A percentile compares a stretch with the other conserved stretches of the same genome.
These are phyloP conservation scores for Schizophyllum commune DNA, from an alignment of 1,284 basidiomycete genomes.

Conservation along the genomic window DNA sequence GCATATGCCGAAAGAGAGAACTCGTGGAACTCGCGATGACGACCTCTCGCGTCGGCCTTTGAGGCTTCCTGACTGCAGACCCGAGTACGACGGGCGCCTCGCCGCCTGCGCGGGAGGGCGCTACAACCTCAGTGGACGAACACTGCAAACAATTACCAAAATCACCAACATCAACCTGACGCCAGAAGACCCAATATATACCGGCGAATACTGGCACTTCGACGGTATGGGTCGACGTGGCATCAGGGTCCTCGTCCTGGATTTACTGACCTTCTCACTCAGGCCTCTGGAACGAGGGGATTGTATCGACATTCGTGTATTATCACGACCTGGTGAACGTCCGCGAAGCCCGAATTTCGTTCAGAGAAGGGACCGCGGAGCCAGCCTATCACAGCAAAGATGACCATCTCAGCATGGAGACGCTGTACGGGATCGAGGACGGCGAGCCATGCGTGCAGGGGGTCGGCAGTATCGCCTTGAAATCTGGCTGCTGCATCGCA, in stretches of 20 bases:
- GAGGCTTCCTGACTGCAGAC: conserved; percentile 3
- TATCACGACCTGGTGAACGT: conserved; percentile 12
- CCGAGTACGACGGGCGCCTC: conserved; percentile 4
- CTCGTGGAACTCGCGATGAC: no score
- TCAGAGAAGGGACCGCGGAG: conserved; percentile 3
- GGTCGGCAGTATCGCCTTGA: conserved; percentile 6
- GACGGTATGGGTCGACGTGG: conserved; percentile 13
- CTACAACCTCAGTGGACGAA: conserved; percentile 9
- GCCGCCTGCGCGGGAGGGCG: conserved; percentile 1
- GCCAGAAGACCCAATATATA: conserved; percentile 17
- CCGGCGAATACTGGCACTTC: conserved; percentile 23
- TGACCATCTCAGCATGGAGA: conserved; percentile 3
- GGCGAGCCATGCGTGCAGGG: conserved; percentile 5
- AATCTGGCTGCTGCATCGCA: conserved; percentile 17
- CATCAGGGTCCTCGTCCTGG: neutral
- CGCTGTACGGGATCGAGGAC: conserved; percentile 10
- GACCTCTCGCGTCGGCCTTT: neutral
- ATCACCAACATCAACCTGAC: conserved; percentile 23
- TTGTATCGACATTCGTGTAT: conserved; percentile 16
- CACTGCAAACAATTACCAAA: conserved; percentile 23
- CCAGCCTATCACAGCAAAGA: conserved; percentile 10
- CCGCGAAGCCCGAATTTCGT: conserved; percentile 4
- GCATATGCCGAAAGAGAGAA: neutral
- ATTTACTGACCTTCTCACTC: neutral
- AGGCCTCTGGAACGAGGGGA: conserved; percentile 11